Conservation (phyloP, 2,329 filamentous ascomycete genomes). For the Talaromyces rugulosus region DNA sequence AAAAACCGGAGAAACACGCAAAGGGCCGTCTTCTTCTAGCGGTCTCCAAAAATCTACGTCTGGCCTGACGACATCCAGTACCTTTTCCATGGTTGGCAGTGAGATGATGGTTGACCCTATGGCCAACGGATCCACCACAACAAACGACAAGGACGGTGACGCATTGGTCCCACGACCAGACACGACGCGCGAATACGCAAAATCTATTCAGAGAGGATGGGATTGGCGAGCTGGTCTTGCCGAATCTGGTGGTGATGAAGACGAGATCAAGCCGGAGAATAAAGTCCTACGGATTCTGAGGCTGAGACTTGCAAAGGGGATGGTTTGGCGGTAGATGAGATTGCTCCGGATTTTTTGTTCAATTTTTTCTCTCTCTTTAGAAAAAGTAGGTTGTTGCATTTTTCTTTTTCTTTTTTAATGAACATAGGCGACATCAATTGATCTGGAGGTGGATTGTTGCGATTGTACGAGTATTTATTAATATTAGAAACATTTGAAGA, state of each 20-base stretch:
- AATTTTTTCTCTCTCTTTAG: not conserved
- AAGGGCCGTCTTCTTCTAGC: constrained; percentile 44
- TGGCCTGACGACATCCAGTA: constrained; percentile 51
- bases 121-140: constrained; percentile 2
- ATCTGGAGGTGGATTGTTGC: not conserved
- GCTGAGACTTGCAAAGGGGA: constrained; percentile 10
- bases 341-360: not conserved
- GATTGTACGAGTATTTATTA: not conserved
- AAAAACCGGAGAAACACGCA: constrained; percentile 6
- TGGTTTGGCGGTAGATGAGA: constrained; percentile 6
- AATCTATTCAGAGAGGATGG: constrained; percentile 56
- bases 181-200: constrained; percentile 17
- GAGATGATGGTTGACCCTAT: constrained; percentile 56
- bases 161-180: constrained; percentile 39
- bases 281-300: constrained; percentile 65
- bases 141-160: constrained; percentile 35
- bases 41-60: constrained; percentile 62
- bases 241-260: constrained; percentile 37
- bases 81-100: constrained; percentile 69
- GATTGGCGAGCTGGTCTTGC: constrained; percentile 63
- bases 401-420: not conserved
- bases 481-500: not conserved
- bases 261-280: constrained; percentile 3
- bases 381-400: not conserved
- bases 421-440: not conserved